Base-by-base conservation (phyloP, 805 yeast genomes). In the Ogataea paradorogensis region DNA sequence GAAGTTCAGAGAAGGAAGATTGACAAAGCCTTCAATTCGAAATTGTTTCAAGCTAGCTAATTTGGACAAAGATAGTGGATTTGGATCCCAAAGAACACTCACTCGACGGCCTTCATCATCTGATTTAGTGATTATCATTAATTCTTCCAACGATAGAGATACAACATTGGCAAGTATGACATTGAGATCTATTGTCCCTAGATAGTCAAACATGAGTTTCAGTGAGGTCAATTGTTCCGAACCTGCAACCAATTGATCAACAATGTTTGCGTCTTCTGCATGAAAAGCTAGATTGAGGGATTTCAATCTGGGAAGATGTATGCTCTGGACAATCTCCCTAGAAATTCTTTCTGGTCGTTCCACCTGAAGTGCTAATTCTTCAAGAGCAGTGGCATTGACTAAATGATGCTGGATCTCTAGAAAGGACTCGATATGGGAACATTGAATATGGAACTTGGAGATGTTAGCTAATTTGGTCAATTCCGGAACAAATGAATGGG, bases 31-130 rank as follows among this genome's bases (percentile, higher is more conserved):
- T 9, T 36, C 28, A 13, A 46, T 32, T 10, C 16, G 22, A 9
- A 42, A 21, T 15, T 10, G 23, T 15, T 16, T 16, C 15, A 46
- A 21, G 15, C 30, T 13, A 16, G n/a, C 21, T 24, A 46, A 24
- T 20, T 21, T 27, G 14, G 18, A 5, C 9, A 38, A 23, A 9
- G 45, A 24, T 1, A 11, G 9, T 7, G 24, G 22, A 20, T 46
- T 42, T 4, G 50, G 50, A 20, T 24, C 28, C 45, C 45, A 42
- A 13, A 32, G 41, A 5, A 37, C 38, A 9, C 45, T 34, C 7
- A 46, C 46, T 15, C 32, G 27, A 16, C 44, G 32, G 14, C 42
- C 27, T 16, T 42, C 46, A 29, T 42, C 50, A 33, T 46, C 50
- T n/a, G 22, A 16, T 6, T 33, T 16, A 20, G 38, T 32, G 8